Evolutionary conservation across 2,329 filamentous ascomycete genomes (phyloP).

Genomic region (Dichotomopilus funicola): DNA sequence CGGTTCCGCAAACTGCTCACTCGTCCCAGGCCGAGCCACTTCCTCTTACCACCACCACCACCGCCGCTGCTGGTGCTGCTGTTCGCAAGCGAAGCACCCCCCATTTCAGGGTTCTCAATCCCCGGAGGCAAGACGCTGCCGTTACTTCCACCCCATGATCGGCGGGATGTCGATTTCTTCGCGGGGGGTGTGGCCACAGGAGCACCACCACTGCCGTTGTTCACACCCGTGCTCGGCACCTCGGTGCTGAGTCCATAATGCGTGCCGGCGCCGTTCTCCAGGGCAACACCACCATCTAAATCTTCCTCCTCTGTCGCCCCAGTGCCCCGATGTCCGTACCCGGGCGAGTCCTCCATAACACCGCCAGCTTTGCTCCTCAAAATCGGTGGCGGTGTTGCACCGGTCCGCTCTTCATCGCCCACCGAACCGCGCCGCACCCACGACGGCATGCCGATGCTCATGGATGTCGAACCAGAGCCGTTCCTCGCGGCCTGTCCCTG

Average conservation of each 20-base stretch:
- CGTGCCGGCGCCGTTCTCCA: neutral
- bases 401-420: constrained; percentile 40
- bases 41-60: constrained; percentile 8
- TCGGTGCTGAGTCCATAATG: neutral
- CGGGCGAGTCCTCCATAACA: neutral
- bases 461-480: neutral
- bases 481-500: neutral
- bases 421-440: constrained; percentile 33
- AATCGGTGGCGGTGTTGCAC: constrained; percentile 53
- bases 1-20: constrained; percentile 15
- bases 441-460: constrained; percentile 34
- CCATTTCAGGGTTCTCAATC: neutral
- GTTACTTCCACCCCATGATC: constrained; percentile 3
- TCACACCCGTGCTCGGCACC: neutral
- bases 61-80: neutral
- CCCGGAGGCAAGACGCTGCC: neutral
- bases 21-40: constrained; percentile 15
- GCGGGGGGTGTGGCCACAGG: neutral
- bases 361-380: constrained; percentile 34
- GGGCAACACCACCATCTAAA: constrained; percentile 5
- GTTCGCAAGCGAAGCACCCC: constrained; percentile 1
- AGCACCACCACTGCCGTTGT: neutral
- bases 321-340: neutral
- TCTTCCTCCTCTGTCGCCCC: constrained; percentile 1
- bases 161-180: neutral